A percentile compares a stretch with the other conserved stretches of the same genome.
Conservation (phyloP, 2,329 filamentous ascomycete species). For the Catunica adiposa region DNA sequence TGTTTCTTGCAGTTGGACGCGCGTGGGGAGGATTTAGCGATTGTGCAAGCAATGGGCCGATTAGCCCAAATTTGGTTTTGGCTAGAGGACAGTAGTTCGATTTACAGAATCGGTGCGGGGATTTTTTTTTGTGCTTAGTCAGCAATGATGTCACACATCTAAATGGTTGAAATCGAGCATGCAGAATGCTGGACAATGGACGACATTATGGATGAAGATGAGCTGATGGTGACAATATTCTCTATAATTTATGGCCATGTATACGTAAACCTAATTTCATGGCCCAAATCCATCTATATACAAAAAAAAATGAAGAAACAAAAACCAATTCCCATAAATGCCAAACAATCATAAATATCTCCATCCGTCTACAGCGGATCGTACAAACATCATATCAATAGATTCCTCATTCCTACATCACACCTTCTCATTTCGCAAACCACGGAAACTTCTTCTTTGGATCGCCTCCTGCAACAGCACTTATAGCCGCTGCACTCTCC, state of each 20-base stretch:
- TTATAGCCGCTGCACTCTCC: conserved; percentile 30
- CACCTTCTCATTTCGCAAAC: conserved; percentile 34
- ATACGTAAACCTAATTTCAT: not conserved
- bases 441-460: conserved; percentile 51
- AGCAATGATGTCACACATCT: too few species aligned
- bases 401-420: not conserved
- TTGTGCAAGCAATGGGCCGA: too few species aligned
- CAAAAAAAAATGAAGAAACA: not conserved
- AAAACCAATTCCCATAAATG: not conserved
- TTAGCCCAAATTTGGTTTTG: too few species aligned
- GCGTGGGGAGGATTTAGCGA: too few species aligned
- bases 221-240: not conserved
- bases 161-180: too few species aligned
- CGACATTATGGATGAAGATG: not conserved
- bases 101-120: too few species aligned
- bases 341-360: not conserved
- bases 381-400: too few species aligned
- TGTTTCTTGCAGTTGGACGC: too few species aligned
- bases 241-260: not conserved
- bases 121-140: too few species aligned
- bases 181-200: too few species aligned
- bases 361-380: not conserved
- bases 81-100: too few species aligned
- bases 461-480: conserved; percentile 27
- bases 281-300: conserved; percentile 1